Base-by-base conservation (phyloP, 2,329 filamentous ascomycete species). In the Stemphylium lycopersici region DNA sequence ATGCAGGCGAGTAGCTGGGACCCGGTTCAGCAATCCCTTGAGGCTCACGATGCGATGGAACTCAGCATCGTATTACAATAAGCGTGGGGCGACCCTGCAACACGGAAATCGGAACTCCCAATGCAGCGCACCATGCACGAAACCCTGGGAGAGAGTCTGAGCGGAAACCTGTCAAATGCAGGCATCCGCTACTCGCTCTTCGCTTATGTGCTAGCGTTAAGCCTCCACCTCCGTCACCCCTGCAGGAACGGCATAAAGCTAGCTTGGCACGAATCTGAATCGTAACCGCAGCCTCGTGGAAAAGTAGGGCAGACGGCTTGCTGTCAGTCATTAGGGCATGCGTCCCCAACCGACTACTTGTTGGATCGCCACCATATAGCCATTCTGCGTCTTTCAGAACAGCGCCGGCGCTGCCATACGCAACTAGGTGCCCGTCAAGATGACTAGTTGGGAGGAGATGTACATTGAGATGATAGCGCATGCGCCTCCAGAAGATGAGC, bases 401-500 rank as follows among this genome's bases (percentile, higher is more conserved):
- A 48, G 32, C 45, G 43, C 48, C 50, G 43, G 32, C 50, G 38
- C 26, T 48, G 47, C 47, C 29, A 34, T 41, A 32, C 45, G 43
- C 38, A 37, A 26, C 48, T 29, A 49, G 16, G 44, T 42, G 38
- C 39, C 38, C 20, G 38, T 34, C 49, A 52, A 40, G 18, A 63
- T 67, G 61, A 41, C 59, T 32, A 56, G 43, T 22, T 66, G 55
- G 48, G 61, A 68, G 18, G 33, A 51, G 2, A 39, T 73, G 31
- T 34, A 70, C 26, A 7, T 51, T 15, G 42, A 60, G 37, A 58
- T 66, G 54, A 22, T 73, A 11, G 4, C 37, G 37, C 55, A 69
- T 43, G 56, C 68, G 8, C 71, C 71, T 6, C 59, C 68, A 56
- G 57, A 50, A 8, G 47, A 70, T 48, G 71, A 74, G 43, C 63